phyloP scores from a whole-genome alignment of 2,329 filamentous ascomycete genomes.

The Aspergillus ibericus region DNA sequence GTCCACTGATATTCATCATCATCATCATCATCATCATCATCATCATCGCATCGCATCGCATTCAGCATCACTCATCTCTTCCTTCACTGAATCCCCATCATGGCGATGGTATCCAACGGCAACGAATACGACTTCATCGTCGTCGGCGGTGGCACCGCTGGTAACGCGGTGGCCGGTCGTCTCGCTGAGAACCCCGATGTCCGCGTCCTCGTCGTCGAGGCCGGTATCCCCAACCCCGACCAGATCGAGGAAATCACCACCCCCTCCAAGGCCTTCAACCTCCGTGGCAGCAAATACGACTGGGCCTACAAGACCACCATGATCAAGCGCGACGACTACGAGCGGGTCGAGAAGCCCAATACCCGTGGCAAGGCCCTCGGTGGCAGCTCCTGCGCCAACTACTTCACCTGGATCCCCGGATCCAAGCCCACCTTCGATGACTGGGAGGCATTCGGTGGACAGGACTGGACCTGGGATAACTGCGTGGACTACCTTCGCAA shows the following conservation, averaged over 20 bases:
- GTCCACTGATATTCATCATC: not conserved
- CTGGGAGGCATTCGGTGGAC: constrained; percentile 49
- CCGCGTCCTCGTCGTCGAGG: constrained; percentile 39
- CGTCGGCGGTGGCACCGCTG: constrained; percentile 39
- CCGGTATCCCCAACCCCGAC: constrained; percentile 46
- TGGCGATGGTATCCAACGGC: constrained; percentile 13
- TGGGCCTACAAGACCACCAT: constrained; percentile 64
- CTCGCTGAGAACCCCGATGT: constrained; percentile 53
- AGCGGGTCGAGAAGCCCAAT: constrained; percentile 63
- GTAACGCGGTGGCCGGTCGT: constrained; percentile 49
- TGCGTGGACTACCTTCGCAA: constrained; percentile 56
- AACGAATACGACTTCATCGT: constrained; percentile 31
- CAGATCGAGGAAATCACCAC: constrained; percentile 57
- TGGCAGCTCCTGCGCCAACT: constrained; percentile 61
- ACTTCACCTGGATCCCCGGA: constrained; percentile 64
- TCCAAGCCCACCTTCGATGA: constrained; percentile 57
- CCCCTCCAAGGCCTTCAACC: constrained; percentile 56
- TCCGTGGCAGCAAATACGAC: constrained; percentile 59
- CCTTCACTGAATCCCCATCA: not conserved
- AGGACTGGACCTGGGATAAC: constrained; percentile 58
- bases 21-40: not conserved
- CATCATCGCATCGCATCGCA: not conserved
- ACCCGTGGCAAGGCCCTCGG: constrained; percentile 61
- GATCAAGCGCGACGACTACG: constrained; percentile 57
- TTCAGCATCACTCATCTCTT: not conserved